These are phyloP conservation scores for Kodamaea sp. DNA, from an alignment of 1,139 yeast species.

Conservation along the genomic window DNA sequence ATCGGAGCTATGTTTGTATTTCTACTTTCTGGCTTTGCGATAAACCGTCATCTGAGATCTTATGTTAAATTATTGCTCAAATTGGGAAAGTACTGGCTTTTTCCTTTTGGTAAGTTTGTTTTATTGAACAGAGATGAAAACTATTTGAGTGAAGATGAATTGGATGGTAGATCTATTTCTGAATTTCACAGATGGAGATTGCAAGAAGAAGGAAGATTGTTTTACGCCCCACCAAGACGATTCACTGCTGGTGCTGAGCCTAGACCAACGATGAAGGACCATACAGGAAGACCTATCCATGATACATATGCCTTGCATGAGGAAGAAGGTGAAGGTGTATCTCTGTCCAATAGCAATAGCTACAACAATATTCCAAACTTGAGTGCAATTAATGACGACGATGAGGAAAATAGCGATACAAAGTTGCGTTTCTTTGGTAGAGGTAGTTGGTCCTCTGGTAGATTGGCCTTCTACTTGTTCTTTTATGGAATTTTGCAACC, in stretches of 20 bases:
- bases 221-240: slow-evolving; percentile 64
- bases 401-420: slow-evolving; percentile 34
- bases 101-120: slow-evolving; percentile 90
- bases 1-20: slow-evolving; percentile 42
- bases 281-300: slow-evolving; percentile 40
- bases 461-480: slow-evolving; percentile 71
- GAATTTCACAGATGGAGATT: slow-evolving; percentile 91
- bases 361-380: not conserved
- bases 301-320: slow-evolving; percentile 37
- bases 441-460: slow-evolving; percentile 86
- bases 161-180: slow-evolving; percentile 79
- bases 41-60: slow-evolving; percentile 33
- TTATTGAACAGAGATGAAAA: slow-evolving; percentile 73
- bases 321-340: slow-evolving; percentile 1
- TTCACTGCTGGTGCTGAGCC: slow-evolving; percentile 35
- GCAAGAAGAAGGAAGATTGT: slow-evolving; percentile 66
- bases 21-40: slow-evolving; percentile 47
- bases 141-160: slow-evolving; percentile 80
- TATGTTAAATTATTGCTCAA: slow-evolving; percentile 63
- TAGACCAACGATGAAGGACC: slow-evolving; percentile 42
- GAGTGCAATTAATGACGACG: slow-evolving; percentile 8
- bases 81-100: slow-evolving; percentile 66
- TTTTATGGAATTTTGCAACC: slow-evolving; percentile 75
- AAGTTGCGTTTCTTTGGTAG: slow-evolving; percentile 79
- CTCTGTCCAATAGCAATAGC: not conserved